These are phyloP conservation scores for Durotheca rogersii DNA, from an alignment of 495 filamentous ascomycete genomes.

Conservation along the genomic window DNA sequence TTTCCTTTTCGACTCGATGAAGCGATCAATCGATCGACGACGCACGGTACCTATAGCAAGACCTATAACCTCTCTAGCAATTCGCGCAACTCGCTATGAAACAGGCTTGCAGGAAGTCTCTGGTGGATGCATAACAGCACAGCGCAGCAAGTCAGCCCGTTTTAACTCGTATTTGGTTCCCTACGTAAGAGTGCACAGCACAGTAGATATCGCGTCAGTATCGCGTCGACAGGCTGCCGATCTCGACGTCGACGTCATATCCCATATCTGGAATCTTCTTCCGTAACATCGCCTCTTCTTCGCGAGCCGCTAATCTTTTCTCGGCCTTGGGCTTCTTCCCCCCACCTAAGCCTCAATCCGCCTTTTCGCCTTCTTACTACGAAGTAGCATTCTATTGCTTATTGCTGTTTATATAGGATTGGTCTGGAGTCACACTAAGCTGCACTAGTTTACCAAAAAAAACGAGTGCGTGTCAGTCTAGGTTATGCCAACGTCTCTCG, in stretches of 20 bases:
- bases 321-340: background rate
- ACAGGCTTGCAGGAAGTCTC: slow-evolving; percentile 17
- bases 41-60: background rate
- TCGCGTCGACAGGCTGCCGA: slow-evolving; percentile 12
- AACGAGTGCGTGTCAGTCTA: slow-evolving; percentile 5
- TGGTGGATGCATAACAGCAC: slow-evolving; percentile 15
- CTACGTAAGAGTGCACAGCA: too few relatives aligned
- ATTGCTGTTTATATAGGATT: slow-evolving; percentile 22
- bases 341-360: slow-evolving; percentile 26
- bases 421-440: slow-evolving; percentile 13
- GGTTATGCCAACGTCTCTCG: slow-evolving; percentile 16
- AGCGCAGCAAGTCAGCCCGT: slow-evolving; percentile 15
- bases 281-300: slow-evolving; percentile 8
- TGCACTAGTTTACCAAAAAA: slow-evolving; percentile 10
- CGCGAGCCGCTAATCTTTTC: slow-evolving; percentile 1
- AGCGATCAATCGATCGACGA: slow-evolving; percentile 10
- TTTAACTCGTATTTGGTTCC: too few relatives aligned
- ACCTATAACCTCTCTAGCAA: slow-evolving; percentile 2
- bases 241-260: slow-evolving; percentile 24
- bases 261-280: slow-evolving; percentile 1
- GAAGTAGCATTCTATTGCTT: slow-evolving; percentile 11
- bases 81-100: slow-evolving; percentile 27
- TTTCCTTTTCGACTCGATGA: slow-evolving; percentile 3
- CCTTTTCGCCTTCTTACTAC: too few relatives aligned
- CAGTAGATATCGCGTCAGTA: slow-evolving; percentile 6